phyloP scores from a whole-genome alignment of 495 filamentous ascomycete genomes.

The Neurospora sp. region DNA sequence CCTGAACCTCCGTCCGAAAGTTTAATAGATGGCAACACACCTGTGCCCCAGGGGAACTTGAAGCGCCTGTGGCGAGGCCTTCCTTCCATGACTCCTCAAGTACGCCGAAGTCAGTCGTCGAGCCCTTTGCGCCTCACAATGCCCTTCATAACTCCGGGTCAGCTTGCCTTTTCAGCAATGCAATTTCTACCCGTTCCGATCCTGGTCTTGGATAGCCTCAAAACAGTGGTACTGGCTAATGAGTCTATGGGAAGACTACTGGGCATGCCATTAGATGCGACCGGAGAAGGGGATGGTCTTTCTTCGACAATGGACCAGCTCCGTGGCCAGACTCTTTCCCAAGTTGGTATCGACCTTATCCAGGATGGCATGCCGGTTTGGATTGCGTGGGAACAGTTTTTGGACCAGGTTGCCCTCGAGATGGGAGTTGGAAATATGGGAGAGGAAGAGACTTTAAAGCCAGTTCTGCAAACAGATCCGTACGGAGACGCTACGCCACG shows the following conservation, averaged over 20 bases:
- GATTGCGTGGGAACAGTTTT: conserved; percentile 45
- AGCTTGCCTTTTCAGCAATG: conserved; percentile 51
- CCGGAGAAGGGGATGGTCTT: conserved; percentile 19
- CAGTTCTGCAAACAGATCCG: not conserved
- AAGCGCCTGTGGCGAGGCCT: conserved; percentile 1
- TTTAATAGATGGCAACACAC: not conserved
- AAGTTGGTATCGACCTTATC: conserved; percentile 52
- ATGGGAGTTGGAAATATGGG: conserved; percentile 22
- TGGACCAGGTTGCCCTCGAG: conserved; percentile 40
- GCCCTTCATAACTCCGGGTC: conserved; percentile 28
- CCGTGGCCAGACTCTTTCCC: conserved; percentile 44
- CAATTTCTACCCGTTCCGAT: conserved; percentile 61
- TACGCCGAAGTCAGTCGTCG: conserved; percentile 10
- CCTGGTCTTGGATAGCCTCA: conserved; percentile 48
- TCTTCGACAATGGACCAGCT: conserved; percentile 33
- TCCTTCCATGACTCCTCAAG: not conserved
- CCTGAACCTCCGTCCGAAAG: not conserved
- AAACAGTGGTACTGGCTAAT: conserved; percentile 58
- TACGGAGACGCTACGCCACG: conserved; percentile 11
- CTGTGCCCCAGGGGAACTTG: not conserved
- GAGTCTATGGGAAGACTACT: conserved; percentile 59
- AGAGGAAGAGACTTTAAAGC: not conserved
- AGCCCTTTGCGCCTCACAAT: conserved; percentile 29
- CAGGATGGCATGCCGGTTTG: conserved; percentile 45
- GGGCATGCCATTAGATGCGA: conserved; percentile 31